Base-by-base conservation (phyloP, 768 basidiomycete genomes). In the Royoungia palumana region DNA sequence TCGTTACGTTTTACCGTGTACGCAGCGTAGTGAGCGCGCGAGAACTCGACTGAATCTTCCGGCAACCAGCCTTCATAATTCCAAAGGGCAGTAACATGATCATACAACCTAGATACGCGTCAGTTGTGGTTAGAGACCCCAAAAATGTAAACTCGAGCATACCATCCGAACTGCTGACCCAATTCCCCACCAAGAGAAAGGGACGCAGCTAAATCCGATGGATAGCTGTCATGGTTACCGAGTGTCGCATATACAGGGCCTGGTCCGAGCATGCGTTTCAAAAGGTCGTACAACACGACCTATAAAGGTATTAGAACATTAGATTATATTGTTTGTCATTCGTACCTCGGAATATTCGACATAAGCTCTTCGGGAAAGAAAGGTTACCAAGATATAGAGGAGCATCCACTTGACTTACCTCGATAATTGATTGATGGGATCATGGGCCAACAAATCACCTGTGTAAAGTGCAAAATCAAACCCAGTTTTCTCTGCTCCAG, bases 191-290 rank as follows among this genome's bases (percentile, higher is more conserved):
- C 79, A 2, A 88, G 66, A 6, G 80, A 71, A 56, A 79, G 74
- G 24, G 81, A 77, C 1, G 85, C 78, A 53, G 85, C 85, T 57
- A 82, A 74, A 3, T 65, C 83, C 74, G 60, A 36, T 5, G 49
- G 81, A 62, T 82, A 86, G 35, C 75, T 82, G 61, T 90, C 87
- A 57, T 90, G 87, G 61, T 90, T 90, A 9, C 87, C 87, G 9
- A 89, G 69, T 0, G 83, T 79, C 24, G 83, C 80, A 54, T 89
- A 90, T 3, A 89, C 77, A n/a, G 87, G 85, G 0, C 85, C 84
- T 13, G 76, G 72, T 14, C 80, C 80, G 25, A 89, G 72, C 56
- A 73, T 72, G 14, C 71, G 71, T 64, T 78, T 84, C 67, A 87
- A 77, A 30, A 89, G 72, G 53, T 82, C 84, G 59, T 79, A 89